Evolutionary conservation across 768 basidiomycete genomes (phyloP).

Genomic region (Leccinellum luteum): DNA sequence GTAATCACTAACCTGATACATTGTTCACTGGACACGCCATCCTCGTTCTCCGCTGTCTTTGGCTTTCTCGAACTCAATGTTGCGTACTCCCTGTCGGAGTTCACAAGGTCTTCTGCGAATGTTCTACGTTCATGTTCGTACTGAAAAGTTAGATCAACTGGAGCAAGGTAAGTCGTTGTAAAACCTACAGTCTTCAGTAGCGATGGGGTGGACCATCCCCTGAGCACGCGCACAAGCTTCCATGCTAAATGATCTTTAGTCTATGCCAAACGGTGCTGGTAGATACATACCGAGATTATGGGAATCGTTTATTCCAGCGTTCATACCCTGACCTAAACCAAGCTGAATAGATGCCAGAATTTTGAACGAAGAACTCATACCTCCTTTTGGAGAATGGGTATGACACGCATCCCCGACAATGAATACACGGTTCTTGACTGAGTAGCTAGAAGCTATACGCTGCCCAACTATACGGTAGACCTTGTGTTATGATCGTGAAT

Average conservation of each 20-base stretch:
- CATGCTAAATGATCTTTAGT: too few relatives aligned
- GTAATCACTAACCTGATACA: neutral
- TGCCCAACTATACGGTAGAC: neutral
- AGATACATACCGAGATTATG: too few relatives aligned
- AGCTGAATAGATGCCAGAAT: too few relatives aligned
- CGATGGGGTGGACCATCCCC: too few relatives aligned
- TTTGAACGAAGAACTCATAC: neutral
- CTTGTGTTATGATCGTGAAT: neutral
- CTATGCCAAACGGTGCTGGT: too few relatives aligned
- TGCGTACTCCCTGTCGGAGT: neutral
- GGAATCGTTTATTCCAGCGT: too few relatives aligned
- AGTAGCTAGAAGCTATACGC: neutral
- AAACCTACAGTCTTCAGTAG: too few relatives aligned
- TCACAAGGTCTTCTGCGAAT: neutral
- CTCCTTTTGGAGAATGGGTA: neutral
- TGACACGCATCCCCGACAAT: neutral
- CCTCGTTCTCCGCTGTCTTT: neutral
- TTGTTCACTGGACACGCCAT: neutral
- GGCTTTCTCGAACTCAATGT: neutral
- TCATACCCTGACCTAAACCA: too few relatives aligned
- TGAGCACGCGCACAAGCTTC: too few relatives aligned
- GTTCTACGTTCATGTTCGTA: neutral
- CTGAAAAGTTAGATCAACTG: neutral
- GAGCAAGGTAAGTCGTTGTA: neutral
- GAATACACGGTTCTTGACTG: neutral